These are phyloP conservation scores for Saturnispora saitoi DNA, from an alignment of 805 yeast species.

Conservation along the genomic window DNA sequence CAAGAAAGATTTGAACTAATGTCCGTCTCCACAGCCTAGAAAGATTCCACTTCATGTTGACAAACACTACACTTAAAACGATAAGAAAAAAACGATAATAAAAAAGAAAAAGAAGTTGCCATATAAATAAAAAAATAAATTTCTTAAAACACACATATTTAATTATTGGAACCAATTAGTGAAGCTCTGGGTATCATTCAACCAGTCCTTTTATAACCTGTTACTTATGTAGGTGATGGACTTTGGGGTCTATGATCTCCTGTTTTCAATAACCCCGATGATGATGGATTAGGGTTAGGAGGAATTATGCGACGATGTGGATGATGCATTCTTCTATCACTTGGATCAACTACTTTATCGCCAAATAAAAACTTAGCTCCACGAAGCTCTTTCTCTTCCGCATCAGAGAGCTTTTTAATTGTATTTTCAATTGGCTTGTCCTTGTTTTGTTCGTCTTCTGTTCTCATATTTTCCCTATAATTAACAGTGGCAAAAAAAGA, in stretches of 20 bases:
- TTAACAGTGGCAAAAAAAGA: not conserved
- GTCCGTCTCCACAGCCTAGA: conserved; percentile 7
- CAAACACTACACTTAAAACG: not conserved
- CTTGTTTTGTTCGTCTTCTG: not conserved
- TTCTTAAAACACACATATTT: not conserved
- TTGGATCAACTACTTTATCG: conserved; percentile 13
- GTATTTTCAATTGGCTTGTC: not conserved
- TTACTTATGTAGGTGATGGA: not conserved
- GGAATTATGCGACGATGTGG: conserved; percentile 10
- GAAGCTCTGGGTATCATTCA: not conserved
- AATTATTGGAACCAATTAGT: not conserved
- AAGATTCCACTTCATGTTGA: conserved; percentile 1
- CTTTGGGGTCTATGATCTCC: conserved; percentile 8
- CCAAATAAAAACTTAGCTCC: conserved; percentile 14
- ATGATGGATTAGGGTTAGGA: not conserved
- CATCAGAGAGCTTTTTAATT: not conserved
- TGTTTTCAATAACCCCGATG: conserved; percentile 5
- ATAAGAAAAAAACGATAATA: not conserved
- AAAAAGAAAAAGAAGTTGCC: not conserved
- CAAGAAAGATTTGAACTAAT: not conserved
- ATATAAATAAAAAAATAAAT: not conserved
- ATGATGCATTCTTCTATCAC: conserved; percentile 9
- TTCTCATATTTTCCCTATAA: not conserved
- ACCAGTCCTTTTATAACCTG: not conserved
- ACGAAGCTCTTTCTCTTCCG: not conserved